phyloP scores from a whole-genome alignment of 2,329 filamentous ascomycete genomes.

The Aspergillus aculeatus region DNA sequence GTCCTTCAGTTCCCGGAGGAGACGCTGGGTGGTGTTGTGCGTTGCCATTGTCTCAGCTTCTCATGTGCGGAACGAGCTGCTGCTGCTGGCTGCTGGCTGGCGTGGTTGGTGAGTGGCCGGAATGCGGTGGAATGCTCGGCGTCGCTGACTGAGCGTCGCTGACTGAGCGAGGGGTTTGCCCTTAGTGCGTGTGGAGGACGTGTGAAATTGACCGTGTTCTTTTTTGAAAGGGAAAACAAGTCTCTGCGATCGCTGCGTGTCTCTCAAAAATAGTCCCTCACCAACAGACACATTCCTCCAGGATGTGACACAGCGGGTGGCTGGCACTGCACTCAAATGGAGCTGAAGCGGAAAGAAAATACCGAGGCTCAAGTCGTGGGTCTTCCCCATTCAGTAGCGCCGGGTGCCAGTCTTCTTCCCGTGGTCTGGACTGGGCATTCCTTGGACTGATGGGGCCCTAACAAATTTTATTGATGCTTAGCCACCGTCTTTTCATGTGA shows the following conservation, averaged over 20 bases:
- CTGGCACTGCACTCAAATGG: background rate
- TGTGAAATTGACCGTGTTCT: background rate
- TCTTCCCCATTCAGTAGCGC: slow-evolving; percentile 13
- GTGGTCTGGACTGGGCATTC: slow-evolving; percentile 11
- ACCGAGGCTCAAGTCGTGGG: slow-evolving; percentile 18
- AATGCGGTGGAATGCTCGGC: background rate
- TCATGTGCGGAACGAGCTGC: background rate
- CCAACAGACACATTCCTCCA: background rate
- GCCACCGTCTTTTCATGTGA: slow-evolving; percentile 21
- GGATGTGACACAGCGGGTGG: background rate
- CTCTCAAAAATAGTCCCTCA: background rate
- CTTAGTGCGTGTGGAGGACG: too few species aligned
- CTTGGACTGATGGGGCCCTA: slow-evolving; percentile 1
- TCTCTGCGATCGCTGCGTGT: background rate
- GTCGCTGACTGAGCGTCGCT: background rate
- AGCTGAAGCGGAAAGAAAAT: background rate
- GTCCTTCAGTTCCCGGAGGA: slow-evolving; percentile 61
- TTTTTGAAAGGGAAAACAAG: background rate
- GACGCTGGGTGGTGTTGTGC: slow-evolving; percentile 54
- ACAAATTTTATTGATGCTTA: slow-evolving; percentile 13
- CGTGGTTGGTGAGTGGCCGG: background rate
- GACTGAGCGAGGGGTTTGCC: background rate
- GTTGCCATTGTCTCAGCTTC: slow-evolving; percentile 23
- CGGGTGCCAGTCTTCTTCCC: background rate
- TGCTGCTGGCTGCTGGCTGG: background rate